Evolutionary conservation across 352 stramenopile genomes (phyloP), one percentile per base, ranked within the genome.

Genomic region (Pythium graminicola): DNA sequence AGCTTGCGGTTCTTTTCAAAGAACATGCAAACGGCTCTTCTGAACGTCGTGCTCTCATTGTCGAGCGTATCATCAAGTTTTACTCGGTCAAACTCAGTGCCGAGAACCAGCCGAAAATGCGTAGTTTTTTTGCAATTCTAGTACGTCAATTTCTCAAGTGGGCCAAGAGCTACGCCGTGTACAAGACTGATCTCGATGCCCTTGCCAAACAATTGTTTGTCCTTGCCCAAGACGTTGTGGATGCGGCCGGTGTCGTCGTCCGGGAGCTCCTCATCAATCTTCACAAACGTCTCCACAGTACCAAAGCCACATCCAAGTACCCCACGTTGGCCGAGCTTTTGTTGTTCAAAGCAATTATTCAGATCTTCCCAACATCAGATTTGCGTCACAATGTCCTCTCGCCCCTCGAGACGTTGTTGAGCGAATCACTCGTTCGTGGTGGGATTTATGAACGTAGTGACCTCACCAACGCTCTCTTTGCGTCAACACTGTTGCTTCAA

Each of bases 51-150:
- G 82, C 73, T 13, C 71, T 89, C 14, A 96, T 99, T 43, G 67
- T 99, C 26, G 70, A 96, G 60, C 89, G 95, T 28, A 89, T 99
- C 41, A 72, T 97, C 38, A 84, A 76, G 40, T 94, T 88, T 46
- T 97, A 98, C 73, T 98, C 89, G 23, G 82, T 95, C n/a, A 78
- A 89, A 40, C 60, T 98, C 27, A 94, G 94, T 57, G 87, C 91
- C 42, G 85, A 91, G 24, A 99, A 99, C 70, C 87, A 95, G 57
- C 73, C 89, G 56, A 90, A 87, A 36, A 98, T 98, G 87, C 95
- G 97, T 74, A 97, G 95, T 52, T 98, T 98, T 65, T 96, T 97
- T 31, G 90, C 95, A 33, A 87, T 98, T 3, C 76, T 98, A 39
- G 64, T 98, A 39, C 87, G 86, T 23, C 72, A 96, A 59, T 98